Base-by-base conservation (phyloP, 345 rosid genomes). In the Melaleuca quinquenervia region DNA sequence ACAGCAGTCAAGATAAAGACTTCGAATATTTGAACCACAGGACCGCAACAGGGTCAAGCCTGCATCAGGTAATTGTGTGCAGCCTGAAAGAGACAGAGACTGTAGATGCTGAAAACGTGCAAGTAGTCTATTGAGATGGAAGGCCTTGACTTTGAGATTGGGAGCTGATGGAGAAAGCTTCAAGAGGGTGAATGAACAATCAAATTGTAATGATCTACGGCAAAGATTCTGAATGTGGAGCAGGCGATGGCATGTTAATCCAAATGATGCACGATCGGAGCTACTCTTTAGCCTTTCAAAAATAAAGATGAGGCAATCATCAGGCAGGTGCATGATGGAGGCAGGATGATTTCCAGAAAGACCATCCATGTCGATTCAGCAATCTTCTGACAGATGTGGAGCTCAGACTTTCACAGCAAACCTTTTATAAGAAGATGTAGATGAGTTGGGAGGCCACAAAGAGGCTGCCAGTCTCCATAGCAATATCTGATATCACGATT, bases 301-400 rank as follows among this genome's bases (percentile, higher is more conserved):
- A 90, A 95, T 94, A 83, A 86, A 91, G 86, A 91, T 87, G 82
- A 97, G 94, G 82, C 96, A 96, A 91, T 96, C 99, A 91, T 94
- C 94, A 27, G 96, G 94, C 44, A 97, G 92, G 85, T 91, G 89
- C 87, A 88, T 85, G 84, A 94, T 89, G 64, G 94, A 90, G 80
- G 80, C 24, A 70, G 80, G 45, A 36, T 11, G 7, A 36, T 36
- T 70, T 9, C 48, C 80, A 70, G 80, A 36, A 18, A 70, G 48
- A 70, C 36, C 80, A 32, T 70, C 80, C 80, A 70, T 70, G 24
- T 70, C 18, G 80, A 36, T 84, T 89, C 84, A 87, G 85, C 86
- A 58, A 84, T 90, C 94, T 83, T 90, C 93, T 48, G 90, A 91
- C 75, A 91, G 94, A 87, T 93, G 94, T 84, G 92, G 86, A 84